Conservation (phyloP, 2,329 filamentous ascomycete genomes). For the Lasiodiplodia gonubiensis region DNA sequence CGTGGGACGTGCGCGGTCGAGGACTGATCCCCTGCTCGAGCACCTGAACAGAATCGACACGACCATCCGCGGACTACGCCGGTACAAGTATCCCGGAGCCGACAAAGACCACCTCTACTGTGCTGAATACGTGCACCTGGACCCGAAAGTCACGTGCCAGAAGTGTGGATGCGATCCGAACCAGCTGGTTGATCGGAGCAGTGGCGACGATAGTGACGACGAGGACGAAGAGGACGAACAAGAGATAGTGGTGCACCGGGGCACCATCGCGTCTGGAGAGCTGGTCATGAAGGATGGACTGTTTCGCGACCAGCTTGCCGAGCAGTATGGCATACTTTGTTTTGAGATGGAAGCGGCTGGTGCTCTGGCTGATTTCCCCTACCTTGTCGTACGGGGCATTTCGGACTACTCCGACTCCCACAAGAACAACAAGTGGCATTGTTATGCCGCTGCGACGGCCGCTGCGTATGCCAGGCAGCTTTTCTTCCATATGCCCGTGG, state of each 20-base stretch:
- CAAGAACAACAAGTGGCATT: constrained; percentile 37
- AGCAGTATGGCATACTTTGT: constrained; percentile 29
- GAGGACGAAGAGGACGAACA: neutral
- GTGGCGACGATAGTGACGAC: neutral
- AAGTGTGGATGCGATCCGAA: neutral
- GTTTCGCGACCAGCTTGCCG: neutral
- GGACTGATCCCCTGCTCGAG: neutral
- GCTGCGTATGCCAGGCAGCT: constrained; percentile 35
- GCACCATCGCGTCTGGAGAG: neutral
- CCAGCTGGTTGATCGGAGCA: neutral
- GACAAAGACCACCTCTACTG: constrained; percentile 13
- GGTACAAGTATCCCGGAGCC: constrained; percentile 9
- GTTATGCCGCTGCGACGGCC: constrained; percentile 33
- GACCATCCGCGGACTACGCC: neutral
- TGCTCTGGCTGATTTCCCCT: constrained; percentile 35
- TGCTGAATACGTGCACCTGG: neutral
- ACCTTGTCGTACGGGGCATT: constrained; percentile 37
- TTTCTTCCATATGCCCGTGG: constrained; percentile 26
- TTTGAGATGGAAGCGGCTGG: constrained; percentile 32
- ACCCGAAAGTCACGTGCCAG: neutral
- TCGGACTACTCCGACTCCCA: constrained; percentile 38
- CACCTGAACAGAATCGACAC: neutral
- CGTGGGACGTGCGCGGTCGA: too few relatives aligned
- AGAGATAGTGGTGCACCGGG: neutral
- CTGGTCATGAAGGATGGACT: neutral